Conservation (phyloP, 2,329 filamentous ascomycete species). For the Drechslerella stenobrocha region DNA sequence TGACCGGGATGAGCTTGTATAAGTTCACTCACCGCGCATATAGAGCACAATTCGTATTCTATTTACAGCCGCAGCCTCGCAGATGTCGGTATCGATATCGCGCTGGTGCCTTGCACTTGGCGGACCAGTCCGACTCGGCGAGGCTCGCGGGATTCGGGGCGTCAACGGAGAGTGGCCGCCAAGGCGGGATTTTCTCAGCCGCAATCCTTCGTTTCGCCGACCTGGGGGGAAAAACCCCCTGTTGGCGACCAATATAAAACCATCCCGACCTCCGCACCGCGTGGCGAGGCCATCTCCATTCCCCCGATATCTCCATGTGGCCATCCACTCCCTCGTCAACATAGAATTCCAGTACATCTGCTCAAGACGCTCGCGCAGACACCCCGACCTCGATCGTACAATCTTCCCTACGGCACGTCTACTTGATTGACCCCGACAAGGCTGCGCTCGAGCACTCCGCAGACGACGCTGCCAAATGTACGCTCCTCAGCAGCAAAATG, state of each 20-base stretch:
- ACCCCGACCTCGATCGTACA: not conserved
- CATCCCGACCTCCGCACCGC: too few species aligned
- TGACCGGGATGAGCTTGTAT: too few species aligned
- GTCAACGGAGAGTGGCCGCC: too few species aligned
- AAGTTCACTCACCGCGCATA: too few species aligned
- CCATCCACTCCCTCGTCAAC: too few species aligned
- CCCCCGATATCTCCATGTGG: too few species aligned
- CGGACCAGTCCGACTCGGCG: slow-evolving; percentile 27
- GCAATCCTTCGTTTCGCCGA: slow-evolving; percentile 44
- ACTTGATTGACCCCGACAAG: not conserved
- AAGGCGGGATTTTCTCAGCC: slow-evolving; percentile 20
- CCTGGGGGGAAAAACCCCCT: not conserved
- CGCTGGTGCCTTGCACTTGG: slow-evolving; percentile 16
- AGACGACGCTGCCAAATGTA: slow-evolving; percentile 21
- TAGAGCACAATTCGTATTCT: too few species aligned
- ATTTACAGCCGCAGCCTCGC: too few species aligned
- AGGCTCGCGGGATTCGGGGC: slow-evolving; percentile 11
- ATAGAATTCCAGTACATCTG: too few species aligned
- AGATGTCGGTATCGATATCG: too few species aligned
- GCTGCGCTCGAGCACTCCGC: not conserved
- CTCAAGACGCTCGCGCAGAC: too few species aligned
- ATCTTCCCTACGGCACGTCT: not conserved
- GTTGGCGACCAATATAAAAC: slow-evolving; percentile 30
- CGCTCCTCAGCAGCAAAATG: slow-evolving; percentile 28
- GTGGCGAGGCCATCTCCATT: too few species aligned